These are phyloP conservation scores for Apiotrichum akiyoshidainum DNA, from an alignment of 1,284 basidiomycete genomes.

Conservation along the genomic window DNA sequence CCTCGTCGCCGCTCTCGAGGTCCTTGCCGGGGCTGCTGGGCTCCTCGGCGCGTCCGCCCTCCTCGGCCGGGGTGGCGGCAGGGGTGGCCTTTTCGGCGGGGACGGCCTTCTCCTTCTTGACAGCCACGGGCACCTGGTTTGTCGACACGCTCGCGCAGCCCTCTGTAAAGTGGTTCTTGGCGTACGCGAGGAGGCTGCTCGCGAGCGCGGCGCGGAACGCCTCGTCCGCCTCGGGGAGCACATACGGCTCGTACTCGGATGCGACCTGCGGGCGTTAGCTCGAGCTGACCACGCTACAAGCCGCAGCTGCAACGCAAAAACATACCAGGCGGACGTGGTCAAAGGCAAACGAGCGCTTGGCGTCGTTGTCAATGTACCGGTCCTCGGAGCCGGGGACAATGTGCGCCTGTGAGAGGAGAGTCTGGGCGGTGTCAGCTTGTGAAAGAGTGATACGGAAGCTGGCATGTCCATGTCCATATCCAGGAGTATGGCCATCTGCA, in stretches of 20 bases:
- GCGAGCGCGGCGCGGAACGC: constrained; percentile 70
- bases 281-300: no score
- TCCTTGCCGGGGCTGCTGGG: neutral
- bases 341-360: constrained; percentile 71
- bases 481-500: no score
- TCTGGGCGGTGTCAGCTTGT: constrained; percentile 18
- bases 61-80: no score
- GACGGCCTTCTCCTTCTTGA: neutral
- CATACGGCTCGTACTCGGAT: constrained; percentile 60
- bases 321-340: constrained; percentile 72
- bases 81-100: neutral
- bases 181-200: constrained; percentile 63
- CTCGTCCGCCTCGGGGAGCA: constrained; percentile 65
- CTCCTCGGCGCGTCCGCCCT: neutral
- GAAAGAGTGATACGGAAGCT: neutral
- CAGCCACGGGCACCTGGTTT: constrained; percentile 31
- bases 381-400: constrained; percentile 52
- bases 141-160: constrained; percentile 69
- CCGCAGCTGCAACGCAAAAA: no score
- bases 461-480: neutral
- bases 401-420: constrained; percentile 36
- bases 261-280: neutral
- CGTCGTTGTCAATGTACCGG: constrained; percentile 75
- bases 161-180: constrained; percentile 70
- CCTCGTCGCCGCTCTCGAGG: constrained; percentile 23